Evolutionary conservation across 2,329 filamentous ascomycete genomes (phyloP), one percentile per base, ranked within the genome.

Genomic region (Plectosphaerella plurivora): DNA sequence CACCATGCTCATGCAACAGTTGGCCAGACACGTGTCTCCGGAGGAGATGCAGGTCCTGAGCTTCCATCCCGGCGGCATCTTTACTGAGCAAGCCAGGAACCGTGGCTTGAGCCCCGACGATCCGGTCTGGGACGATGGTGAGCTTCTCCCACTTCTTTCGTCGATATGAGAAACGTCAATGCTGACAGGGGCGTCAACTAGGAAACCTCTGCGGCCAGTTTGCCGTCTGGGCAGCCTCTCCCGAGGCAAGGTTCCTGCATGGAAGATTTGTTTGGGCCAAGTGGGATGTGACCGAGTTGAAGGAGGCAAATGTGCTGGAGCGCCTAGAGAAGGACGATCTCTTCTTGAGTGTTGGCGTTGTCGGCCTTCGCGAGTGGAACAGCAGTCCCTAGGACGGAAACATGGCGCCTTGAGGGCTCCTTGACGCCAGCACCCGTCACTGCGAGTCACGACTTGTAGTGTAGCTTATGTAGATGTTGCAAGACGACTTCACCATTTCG

Each of bases 231-330:
- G 59, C 67, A 2, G 66, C 72, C 2, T 66, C 62, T 8, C 52
- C 60, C 0, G 67, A 74, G 53, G 72, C 73, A 2, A 53, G 51
- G 8, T 73, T 73, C 49, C 54, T 75, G 22, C 70, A 69, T 45
- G 67, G 68, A 5, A 70, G 69, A 25, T 69, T 69, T 36, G 61
- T 71, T 4, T 71, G 66, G 63, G 61, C 66, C 7, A 64, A 65
- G n/a, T 76, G 73, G 72, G 73, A 76, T 56, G 63, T 73, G 2
- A 61, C 70, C 18, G 70, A 74, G 55, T 50, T 73, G 37, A 33
- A 12, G 11, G 28, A 33, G 28, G 28, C 28, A 12, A 12, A 33
- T 9, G 8, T 33, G 4, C 28, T 9, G 28, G 28, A 12, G 11
- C 28, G 28, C 11, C 28, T 33, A 3, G 28, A 33, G 11, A 33